These are phyloP conservation scores for Fragaria iinumae DNA, from an alignment of 306 rosid species.

Conservation along the genomic window DNA sequence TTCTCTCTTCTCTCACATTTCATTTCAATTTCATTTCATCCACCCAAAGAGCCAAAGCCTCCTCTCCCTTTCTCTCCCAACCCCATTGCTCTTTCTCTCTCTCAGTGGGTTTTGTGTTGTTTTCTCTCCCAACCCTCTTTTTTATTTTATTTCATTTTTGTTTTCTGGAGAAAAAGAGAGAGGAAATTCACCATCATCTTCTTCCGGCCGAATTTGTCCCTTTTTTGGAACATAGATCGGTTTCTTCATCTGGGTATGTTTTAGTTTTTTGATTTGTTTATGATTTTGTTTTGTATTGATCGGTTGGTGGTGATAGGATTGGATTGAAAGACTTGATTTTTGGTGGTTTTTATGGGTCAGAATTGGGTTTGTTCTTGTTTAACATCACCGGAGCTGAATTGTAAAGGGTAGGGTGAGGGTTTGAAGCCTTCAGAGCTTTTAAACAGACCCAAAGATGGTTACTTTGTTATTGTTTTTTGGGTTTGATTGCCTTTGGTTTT, in stretches of 20 bases:
- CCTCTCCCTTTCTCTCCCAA: slow-evolving; percentile 34
- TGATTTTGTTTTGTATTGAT: slow-evolving; percentile 29
- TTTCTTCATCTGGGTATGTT: slow-evolving; percentile 40
- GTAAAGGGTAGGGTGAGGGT: background rate
- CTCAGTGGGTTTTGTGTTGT: slow-evolving; percentile 41
- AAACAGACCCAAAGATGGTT: slow-evolving; percentile 2
- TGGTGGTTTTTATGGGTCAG: background rate
- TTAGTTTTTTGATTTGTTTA: slow-evolving; percentile 25
- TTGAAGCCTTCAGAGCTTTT: background rate
- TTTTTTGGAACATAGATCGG: slow-evolving; percentile 49
- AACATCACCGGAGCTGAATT: slow-evolving; percentile 13
- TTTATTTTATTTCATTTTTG: background rate
- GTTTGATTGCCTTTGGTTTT: background rate
- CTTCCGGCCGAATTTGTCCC: slow-evolving; percentile 17
- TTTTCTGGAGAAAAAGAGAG: slow-evolving; percentile 19
- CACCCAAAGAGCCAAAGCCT: slow-evolving; percentile 50
- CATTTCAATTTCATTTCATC: slow-evolving; percentile 41
- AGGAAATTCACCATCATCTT: slow-evolving; percentile 12
- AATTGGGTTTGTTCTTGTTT: slow-evolving; percentile 1
- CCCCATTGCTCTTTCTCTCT: slow-evolving; percentile 34
- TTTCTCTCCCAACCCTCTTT: slow-evolving; percentile 27
- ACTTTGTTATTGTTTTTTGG: slow-evolving; percentile 16
- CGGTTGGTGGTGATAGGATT: slow-evolving; percentile 31
- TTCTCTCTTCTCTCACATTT: background rate
- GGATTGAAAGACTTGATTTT: slow-evolving; percentile 28